A percentile compares a stretch with the other conserved stretches of the same genome.
Evolutionary conservation across 2,329 filamentous ascomycete genomes (phyloP).

Genomic region (Coniochaeta hoffmannii): DNA sequence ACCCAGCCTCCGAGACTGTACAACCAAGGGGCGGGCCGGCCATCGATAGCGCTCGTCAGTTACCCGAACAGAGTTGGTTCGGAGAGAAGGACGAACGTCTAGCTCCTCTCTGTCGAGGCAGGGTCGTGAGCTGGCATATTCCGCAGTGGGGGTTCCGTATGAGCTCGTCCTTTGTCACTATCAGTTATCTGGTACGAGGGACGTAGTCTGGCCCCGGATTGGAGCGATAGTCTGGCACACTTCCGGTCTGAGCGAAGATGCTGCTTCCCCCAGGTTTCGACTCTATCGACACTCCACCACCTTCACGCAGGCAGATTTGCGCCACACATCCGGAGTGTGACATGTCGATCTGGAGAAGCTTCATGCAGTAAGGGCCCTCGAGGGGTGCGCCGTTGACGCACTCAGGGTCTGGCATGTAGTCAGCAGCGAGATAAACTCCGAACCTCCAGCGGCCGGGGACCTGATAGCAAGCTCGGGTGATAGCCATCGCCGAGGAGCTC

Average conservation of each 20-base stretch:
- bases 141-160: neutral
- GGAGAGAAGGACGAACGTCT: neutral
- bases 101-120: neutral
- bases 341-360: neutral
- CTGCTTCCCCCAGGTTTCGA: neutral
- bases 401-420: neutral
- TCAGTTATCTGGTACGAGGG: neutral
- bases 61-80: neutral
- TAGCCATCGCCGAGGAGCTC: neutral
- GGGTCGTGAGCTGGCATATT: neutral
- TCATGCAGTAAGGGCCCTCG: neutral
- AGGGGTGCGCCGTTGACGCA: neutral
- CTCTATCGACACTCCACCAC: conserved; percentile 1
- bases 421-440: neutral
- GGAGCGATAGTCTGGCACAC: neutral
- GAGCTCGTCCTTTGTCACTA: neutral
- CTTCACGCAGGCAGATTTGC: neutral
- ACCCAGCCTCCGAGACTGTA: neutral
- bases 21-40: neutral
- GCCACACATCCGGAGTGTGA: neutral
- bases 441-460: neutral
- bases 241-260: neutral
- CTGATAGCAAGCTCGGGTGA: neutral
- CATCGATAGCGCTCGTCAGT: neutral
- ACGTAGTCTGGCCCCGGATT: neutral